Evolutionary conservation across 306 rosid species (phyloP), one percentile per base, ranked within the genome.

Genomic region (Trichosanthes truncata): DNA sequence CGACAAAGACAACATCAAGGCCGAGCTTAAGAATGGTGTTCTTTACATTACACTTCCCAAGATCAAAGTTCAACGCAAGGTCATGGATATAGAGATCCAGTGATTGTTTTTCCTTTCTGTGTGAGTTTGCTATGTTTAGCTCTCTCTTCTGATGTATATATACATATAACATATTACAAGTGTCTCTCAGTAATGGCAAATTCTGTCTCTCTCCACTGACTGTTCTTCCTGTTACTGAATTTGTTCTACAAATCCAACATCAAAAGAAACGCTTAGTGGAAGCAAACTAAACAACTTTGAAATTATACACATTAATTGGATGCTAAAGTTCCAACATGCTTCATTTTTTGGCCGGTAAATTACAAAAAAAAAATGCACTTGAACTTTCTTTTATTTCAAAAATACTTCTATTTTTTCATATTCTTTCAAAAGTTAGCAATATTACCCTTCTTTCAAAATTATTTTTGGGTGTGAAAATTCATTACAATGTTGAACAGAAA

Each of bases 21-120:
- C 91, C 9, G 93, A 92, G 88, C 83, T 94, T 75, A 89, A 90
- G 74, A 85, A 94, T 84, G 97, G 97, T n/a, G 98, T 94, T 84
- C 94, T 94, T 62, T 89, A 87, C 84, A 84, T 93, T 3, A 68
- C 82, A 25, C 78, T 92, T 72, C 97, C 94, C 1, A 94, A 90
- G 87, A 81, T 85, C 62, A 86, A 88, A 81, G 88, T 87, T 61
- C 94, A 87, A 79, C 96, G 89, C 84, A 93, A 90, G 83, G 94
- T 90, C 74, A 0, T 88, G 31, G 96, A 89, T 73, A 96, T 93
- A 13, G 74, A 88, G 26, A 78, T 93, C 35, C 84, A 91, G 89
- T 91, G 90, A 86, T 46, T 12, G 1, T 15, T 49, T 14, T 49
- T 4, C 6, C 6, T 49, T 49, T 11, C 14, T 59, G 36, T 31